Base-by-base conservation (phyloP, 192 early-diverging fungal genomes). In the Spinellus fusiger region DNA sequence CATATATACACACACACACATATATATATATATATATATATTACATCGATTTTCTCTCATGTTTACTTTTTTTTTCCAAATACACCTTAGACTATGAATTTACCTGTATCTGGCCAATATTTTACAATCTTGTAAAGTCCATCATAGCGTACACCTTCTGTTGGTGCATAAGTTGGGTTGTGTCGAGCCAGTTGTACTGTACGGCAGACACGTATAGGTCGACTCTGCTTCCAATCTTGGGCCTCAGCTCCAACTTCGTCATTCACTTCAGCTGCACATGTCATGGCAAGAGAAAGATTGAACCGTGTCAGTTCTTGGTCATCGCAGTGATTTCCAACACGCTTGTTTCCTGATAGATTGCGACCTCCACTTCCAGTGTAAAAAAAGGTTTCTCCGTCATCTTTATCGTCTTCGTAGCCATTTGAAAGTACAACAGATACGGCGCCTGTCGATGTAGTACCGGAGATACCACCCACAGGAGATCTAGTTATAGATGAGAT, bases 341-440 rank as follows among this genome's bases (percentile, higher is more conserved):
- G 70, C 62, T 77, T 78, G 55, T 89, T 87, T 9, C 67, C 70
- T 56, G 69, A 73, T 0, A 65, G 53, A 33, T 78, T 64, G 18
- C 84, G 73, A 0, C 86, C 87, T 26, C 86, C 87, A 18, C 75
- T 80, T 0, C 89, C 87, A 0, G 87, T 87, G 59, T 87, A 89
- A 1, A 73, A 73, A 57, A 91, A 91, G 49, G 78, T 73, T 0
- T 78, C 76, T 0, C 89, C 88, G 25, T 78, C 58, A 38, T 91
- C 89, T 2, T 65, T 69, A 53, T 89, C 88, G 31, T 86, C 84
- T 0, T 76, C 74, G 55, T 87, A 88, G 9, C 86, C 87, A 16
- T 75, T 79, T 0, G 81, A 75, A 6, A 91, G 66, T 8, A 84
- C 81, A 48, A 89, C 66, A 2, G 86, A 88, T 3, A 77, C 73